Conservation (phyloP, 1,284 basidiomycete species). For the Waitea zeae region DNA sequence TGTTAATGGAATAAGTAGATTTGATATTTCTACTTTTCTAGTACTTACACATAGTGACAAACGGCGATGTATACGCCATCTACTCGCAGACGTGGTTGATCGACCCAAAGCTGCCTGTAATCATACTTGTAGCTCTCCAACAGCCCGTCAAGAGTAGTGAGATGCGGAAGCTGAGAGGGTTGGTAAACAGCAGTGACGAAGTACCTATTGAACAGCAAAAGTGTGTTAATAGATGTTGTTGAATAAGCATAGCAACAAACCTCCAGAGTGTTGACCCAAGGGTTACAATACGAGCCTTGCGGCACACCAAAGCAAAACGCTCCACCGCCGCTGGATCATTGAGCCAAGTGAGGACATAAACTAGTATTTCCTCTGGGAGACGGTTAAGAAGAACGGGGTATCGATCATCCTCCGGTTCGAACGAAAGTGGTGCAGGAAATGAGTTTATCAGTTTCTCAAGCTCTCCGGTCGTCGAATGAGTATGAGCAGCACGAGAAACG, state of each 20-base stretch:
- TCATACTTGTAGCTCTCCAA: slow-evolving; percentile 36
- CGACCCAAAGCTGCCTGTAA: slow-evolving; percentile 61
- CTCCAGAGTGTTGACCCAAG: slow-evolving; percentile 61
- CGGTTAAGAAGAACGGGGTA: slow-evolving; percentile 33
- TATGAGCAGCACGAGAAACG: background rate
- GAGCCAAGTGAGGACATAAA: slow-evolving; percentile 45
- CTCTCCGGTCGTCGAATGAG: slow-evolving; percentile 14
- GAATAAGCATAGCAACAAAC: no score
- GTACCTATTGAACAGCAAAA: slow-evolving; percentile 20
- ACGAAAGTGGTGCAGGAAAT: slow-evolving; percentile 34
- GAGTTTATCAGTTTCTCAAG: slow-evolving; percentile 27
- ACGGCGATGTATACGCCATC: slow-evolving; percentile 85
- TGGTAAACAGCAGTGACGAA: slow-evolving; percentile 43
- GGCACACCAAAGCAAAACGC: slow-evolving; percentile 53
- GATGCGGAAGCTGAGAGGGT: slow-evolving; percentile 48
- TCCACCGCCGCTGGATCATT: slow-evolving; percentile 56
- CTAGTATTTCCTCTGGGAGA: slow-evolving; percentile 63
- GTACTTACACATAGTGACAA: slow-evolving; percentile 65
- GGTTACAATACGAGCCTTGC: slow-evolving; percentile 56
- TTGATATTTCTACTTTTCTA: background rate
- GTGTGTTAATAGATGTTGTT: no score
- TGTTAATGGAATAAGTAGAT: slow-evolving; percentile 13
- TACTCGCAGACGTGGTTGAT: slow-evolving; percentile 66
- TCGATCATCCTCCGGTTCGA: slow-evolving; percentile 53
- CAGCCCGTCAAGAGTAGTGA: slow-evolving; percentile 26